Evolutionary conservation across 805 yeast species (phyloP).

Genomic region (Wickerhamiella spandovensis): DNA sequence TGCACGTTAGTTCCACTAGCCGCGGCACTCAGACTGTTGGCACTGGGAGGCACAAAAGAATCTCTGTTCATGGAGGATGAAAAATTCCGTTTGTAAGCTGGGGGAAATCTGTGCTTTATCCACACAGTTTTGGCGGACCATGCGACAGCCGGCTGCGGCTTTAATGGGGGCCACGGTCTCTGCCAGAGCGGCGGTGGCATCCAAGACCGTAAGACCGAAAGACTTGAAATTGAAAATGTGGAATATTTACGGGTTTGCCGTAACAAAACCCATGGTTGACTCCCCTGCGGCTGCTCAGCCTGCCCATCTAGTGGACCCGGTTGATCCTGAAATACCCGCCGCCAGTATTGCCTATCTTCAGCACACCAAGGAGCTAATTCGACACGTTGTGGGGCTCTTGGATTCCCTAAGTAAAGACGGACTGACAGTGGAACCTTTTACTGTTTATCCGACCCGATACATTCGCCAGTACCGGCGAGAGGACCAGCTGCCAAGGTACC

Average conservation of each 20-base stretch:
- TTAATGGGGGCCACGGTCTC: background rate
- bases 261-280: no score
- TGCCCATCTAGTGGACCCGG: no score
- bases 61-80: slow-evolving; percentile 19
- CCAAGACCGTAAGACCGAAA: background rate
- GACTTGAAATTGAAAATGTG: background rate
- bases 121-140: background rate
- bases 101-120: background rate
- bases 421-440: background rate
- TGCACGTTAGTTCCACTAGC: slow-evolving; percentile 64
- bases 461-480: background rate
- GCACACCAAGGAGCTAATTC: background rate
- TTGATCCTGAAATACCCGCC: no score
- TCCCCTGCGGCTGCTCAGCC: no score
- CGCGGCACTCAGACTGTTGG: slow-evolving; percentile 38
- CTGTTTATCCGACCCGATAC: background rate
- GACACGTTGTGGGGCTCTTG: background rate
- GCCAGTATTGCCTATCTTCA: background rate
- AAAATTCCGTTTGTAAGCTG: background rate
- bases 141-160: background rate
- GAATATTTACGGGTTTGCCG: background rate
- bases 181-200: background rate
- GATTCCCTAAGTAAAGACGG: background rate
- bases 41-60: slow-evolving; percentile 26
- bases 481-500: slow-evolving; percentile 1